Evolutionary conservation across 371 early-diverging fungal species (phyloP), one percentile per base, ranked within the genome.

Genomic region (Apophysomyces trapeziformis): DNA sequence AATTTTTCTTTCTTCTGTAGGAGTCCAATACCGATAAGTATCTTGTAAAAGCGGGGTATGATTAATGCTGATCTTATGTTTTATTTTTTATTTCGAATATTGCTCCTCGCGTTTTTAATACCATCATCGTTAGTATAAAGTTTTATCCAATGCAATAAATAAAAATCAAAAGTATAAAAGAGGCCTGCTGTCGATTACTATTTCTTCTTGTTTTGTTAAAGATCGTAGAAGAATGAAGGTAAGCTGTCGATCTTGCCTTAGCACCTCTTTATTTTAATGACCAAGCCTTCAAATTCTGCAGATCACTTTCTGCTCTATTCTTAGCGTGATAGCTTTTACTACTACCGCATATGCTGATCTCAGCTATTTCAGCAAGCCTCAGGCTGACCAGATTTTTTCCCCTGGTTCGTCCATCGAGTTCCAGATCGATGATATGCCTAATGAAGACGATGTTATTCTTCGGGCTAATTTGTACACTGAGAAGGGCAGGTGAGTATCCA

Each of bases 291-390:
- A 41, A 41, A 41, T 41, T 26, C 11, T 41, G 41, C 11, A 50
- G 54, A 50, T 21, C 0, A 18, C 11, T 50, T 5, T 21, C 21
- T 2, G 11, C 21, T 50, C 21, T 21, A 21, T 50, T 26, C 21
- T 50, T 5, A 21, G 54, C 21, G 32, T 16, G 13, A 18, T 39
- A n/a, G 47, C 60, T 35, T 9, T 37, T 16, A 68, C 68, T n/a
- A 68, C 65, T 16, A 68, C 57, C 1, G 68, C 9, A 9, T 6
- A 9, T 5, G 54, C 54, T 21, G 21, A 21, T 50, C n/a, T 21
- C 9, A 50, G 65, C 7, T 72, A 68, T 37, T 72, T 72, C 57
- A 41, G 58, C 9, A 45, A 44, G 58, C 72, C 72, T 5, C 50
- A 21, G 0, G 44, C 61, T 11, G 57, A 60, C 32, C 38, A 65